phyloP scores from a whole-genome alignment of 2,329 filamentous ascomycete species.

The Aureobasidium sp. region DNA sequence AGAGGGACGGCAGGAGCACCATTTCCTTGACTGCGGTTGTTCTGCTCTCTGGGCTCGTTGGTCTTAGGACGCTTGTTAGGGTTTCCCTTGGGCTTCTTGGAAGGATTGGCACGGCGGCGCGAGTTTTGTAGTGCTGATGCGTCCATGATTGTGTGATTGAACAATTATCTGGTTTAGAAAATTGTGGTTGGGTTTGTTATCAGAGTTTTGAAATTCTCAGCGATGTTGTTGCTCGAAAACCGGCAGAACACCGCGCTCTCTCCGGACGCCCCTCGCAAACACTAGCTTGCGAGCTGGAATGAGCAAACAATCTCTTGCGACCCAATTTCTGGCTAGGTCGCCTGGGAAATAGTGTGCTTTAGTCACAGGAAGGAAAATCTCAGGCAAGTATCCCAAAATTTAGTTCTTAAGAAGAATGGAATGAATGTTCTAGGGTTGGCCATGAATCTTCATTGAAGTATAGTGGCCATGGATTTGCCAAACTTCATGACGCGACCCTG shows the following conservation, averaged over 20 bases:
- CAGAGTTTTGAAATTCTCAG: constrained; percentile 5
- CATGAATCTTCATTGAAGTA: too few relatives aligned
- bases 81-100: constrained; percentile 15
- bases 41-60: constrained; percentile 7
- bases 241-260: constrained; percentile 13
- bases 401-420: too few relatives aligned
- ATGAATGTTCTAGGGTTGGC: too few relatives aligned
- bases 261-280: constrained; percentile 10
- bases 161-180: neutral
- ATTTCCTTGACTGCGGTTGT: neutral
- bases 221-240: constrained; percentile 8
- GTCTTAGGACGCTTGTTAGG: constrained; percentile 14
- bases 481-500: too few relatives aligned
- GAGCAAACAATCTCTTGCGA: neutral
- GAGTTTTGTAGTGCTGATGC: constrained; percentile 17
- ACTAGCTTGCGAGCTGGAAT: constrained; percentile 9
- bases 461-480: too few relatives aligned
- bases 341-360: too few relatives aligned
- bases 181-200: constrained; percentile 1
- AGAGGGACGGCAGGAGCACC: constrained; percentile 3
- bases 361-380: too few relatives aligned
- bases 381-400: too few relatives aligned
- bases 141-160: constrained; percentile 5
- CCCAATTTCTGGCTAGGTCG: neutral
- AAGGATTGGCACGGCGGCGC: constrained; percentile 17